Conservation (phyloP, 805 yeast species). For the Sugiyamaella americana region DNA sequence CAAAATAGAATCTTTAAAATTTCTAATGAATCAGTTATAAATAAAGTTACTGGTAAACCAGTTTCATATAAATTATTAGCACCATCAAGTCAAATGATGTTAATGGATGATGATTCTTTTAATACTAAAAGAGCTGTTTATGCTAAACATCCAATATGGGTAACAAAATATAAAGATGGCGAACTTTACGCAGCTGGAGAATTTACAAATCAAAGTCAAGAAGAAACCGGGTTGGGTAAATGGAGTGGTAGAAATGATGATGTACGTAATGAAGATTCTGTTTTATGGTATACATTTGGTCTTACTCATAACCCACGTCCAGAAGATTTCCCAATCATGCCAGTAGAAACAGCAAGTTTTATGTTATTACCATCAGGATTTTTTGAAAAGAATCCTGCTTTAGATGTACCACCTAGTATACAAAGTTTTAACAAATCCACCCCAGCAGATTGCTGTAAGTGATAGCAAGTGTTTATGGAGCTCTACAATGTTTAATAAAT, state of each 20-base stretch:
- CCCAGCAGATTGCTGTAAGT: no score
- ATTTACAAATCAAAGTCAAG: slow-evolving; percentile 33
- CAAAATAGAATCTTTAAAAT: slow-evolving; percentile 55
- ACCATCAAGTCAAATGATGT: slow-evolving; percentile 62
- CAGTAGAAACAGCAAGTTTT: slow-evolving; percentile 72
- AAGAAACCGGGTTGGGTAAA: slow-evolving; percentile 24
- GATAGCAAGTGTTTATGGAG: no score
- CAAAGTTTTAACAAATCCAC: slow-evolving; percentile 11
- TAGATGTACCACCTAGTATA: slow-evolving; percentile 62
- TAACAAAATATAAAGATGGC: slow-evolving; percentile 66
- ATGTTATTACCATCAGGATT: slow-evolving; percentile 74
- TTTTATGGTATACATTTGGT: slow-evolving; percentile 77
- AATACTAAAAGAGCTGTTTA: slow-evolving; percentile 79
- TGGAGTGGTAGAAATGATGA: slow-evolving; percentile 15
- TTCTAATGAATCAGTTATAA: slow-evolving; percentile 61
- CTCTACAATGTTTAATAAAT: no score
- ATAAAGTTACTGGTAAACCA: slow-evolving; percentile 68
- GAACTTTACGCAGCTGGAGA: slow-evolving; percentile 71
- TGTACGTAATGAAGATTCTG: slow-evolving; percentile 54
- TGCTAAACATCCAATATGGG: slow-evolving; percentile 63
- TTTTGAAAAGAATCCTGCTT: slow-evolving; percentile 69
- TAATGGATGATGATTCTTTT: slow-evolving; percentile 68
- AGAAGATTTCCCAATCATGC: slow-evolving; percentile 87
- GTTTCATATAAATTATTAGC: slow-evolving; percentile 73
- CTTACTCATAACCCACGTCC: slow-evolving; percentile 84